Base-by-base conservation (phyloP, 768 basidiomycete genomes). In the Podaxis carcinomalis region DNA sequence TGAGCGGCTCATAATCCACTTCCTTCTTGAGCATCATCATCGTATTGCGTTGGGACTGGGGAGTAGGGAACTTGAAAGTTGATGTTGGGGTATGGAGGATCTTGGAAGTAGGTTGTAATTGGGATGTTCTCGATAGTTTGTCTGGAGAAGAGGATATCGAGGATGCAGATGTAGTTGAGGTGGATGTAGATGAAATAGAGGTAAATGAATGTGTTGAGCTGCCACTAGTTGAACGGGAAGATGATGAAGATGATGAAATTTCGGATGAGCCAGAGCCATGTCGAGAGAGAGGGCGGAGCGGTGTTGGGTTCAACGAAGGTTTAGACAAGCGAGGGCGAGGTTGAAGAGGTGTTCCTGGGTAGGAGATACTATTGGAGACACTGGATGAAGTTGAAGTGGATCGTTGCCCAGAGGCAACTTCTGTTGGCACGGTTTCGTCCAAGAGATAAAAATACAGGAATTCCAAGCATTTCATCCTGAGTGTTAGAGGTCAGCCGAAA, bases 371-470 rank as follows among this genome's bases (percentile, higher is more conserved):
- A 32, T 46, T 49, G 23, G 59, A 53, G 23, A 77, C 6, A 70
- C 67, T 4, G 80, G 80, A 16, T 69, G 28, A 68, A 67, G 14
- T 69, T 68, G 19, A 68, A 49, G 36, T 63, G 67, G 37, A 51
- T 50, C 50, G 44, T 53, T 50, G 39, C 58, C 46, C 19, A 59
- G 62, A 4, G 62, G 54, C 10, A 58, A 53, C 1, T 59, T 47
- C 40, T 27, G 47, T 37, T 25, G 57, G 42, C 13, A 19, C 42
- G 10, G 83, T 84, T 69, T 97, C 95, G 62, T 95, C 95, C 49
- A 96, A 78, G 5, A 98, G 80, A 71, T 98, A 98, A 72, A 95
- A 97, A 72, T 96, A 96, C 14, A 98, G 75, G 67, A 97, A 95
- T 70, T 97, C 95, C 16, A 98, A 79, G 63, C 93, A 96, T 76